Evolutionary conservation across 2,329 filamentous ascomycete species (phyloP), one percentile per base, ranked within the genome.

Genomic region (Ophiobolus disseminans): DNA sequence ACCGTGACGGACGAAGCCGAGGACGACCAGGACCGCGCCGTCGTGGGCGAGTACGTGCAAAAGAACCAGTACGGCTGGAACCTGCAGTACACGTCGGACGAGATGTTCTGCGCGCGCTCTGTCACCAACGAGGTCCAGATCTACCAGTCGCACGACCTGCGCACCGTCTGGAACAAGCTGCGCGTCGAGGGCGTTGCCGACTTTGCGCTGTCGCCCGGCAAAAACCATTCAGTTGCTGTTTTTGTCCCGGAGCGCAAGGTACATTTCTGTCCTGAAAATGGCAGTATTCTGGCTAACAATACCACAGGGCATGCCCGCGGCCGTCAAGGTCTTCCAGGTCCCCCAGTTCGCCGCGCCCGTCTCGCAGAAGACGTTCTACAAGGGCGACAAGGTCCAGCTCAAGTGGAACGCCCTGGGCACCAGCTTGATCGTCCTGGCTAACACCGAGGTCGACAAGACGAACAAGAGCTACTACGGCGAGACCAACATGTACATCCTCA

Each of bases 391-490:
- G 80, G 93, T 99, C 38, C 91, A 97, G 76, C 80, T 99, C 70
- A 97, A 97, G 80, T 99, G 94, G 94, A 99, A 99, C 76, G 85
- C 88, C 60, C 81, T 91, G 54, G 94, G 94, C 43, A 96, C 92
- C 28, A 93, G 88, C 72, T 76, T 97, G 70, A 89, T 99, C 68
- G 93, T 97, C 60, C 84, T 99, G 66, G 93, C 94, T 46, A 92
- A 97, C 79, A 99, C 94, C 23, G 94, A 99, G 56, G 94, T 97
- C 44, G 94, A 99, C 77, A 95, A 94, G 79, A 91, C 91, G 49
- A 95, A 95, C 76, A 97, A 97, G 85, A 97, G 91, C 77, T 99
- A 99, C 79, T 99, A 99, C 65, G 94, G 94, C 70, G 94, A 99
- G 79, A 97, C 94, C 8, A 97, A 90, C 57, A 86, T 99, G 70